phyloP scores from a whole-genome alignment of 2,329 filamentous ascomycete species.

The Macrophomina phaseolina region DNA sequence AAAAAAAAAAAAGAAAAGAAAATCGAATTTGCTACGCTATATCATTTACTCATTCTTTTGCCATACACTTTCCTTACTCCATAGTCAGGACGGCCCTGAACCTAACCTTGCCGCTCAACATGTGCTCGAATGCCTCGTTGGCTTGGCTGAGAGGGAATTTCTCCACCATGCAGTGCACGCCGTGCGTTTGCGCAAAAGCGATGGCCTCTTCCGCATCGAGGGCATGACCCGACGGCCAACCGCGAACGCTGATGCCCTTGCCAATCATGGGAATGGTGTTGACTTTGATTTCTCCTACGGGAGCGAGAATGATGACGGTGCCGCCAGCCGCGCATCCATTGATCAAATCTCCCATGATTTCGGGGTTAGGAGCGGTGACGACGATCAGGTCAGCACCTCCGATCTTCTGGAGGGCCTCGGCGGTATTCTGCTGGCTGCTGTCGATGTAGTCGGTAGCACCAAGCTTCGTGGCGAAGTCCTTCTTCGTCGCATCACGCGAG shows the following conservation, averaged over 20 bases:
- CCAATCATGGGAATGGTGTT: constrained; percentile 52
- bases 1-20: too few species aligned
- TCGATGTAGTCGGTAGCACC: constrained; percentile 65
- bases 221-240: constrained; percentile 61
- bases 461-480: constrained; percentile 58
- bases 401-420: constrained; percentile 58
- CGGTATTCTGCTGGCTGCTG: constrained; percentile 57
- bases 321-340: constrained; percentile 61
- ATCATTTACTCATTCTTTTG: too few species aligned
- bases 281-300: constrained; percentile 52
- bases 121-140: constrained; percentile 57
- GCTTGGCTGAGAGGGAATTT: constrained; percentile 59
- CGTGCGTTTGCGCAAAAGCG: constrained; percentile 53
- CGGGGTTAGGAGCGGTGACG: constrained; percentile 66
- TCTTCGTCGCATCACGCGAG: constrained; percentile 57
- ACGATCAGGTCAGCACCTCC: constrained; percentile 69
- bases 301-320: constrained; percentile 65
- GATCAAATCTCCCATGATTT: constrained; percentile 60
- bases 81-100: constrained; percentile 60
- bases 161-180: constrained; percentile 60
- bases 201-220: constrained; percentile 61
- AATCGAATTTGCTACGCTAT: too few species aligned
- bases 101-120: constrained; percentile 56
- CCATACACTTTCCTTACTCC: constrained; percentile 36
- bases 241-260: constrained; percentile 56